Evolutionary conservation across 169 alveolate genomes (phyloP).

Genomic region (Cryptosporidium meleagridis): DNA sequence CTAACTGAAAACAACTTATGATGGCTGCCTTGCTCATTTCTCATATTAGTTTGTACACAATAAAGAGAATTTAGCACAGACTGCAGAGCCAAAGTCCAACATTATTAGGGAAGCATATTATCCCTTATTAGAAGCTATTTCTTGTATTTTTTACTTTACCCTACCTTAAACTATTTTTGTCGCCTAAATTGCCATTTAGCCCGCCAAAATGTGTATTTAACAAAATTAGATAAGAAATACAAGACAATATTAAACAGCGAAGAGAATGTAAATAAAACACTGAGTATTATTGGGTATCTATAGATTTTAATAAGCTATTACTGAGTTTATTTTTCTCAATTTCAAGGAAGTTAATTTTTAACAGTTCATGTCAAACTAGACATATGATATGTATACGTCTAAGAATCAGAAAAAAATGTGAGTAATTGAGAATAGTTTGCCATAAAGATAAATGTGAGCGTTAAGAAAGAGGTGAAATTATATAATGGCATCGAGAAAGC

Average conservation of each 20-base stretch:
- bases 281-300: not conserved
- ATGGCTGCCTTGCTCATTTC: not conserved
- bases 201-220: constrained; percentile 19
- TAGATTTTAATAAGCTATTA: not conserved
- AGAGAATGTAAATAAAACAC: no score
- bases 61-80: not conserved
- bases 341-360: not conserved
- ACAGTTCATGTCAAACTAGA: constrained; percentile 33
- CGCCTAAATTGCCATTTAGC: not conserved
- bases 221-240: not conserved
- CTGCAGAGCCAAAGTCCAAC: not conserved
- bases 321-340: not conserved
- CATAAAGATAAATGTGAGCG: not conserved
- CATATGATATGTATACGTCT: constrained; percentile 61
- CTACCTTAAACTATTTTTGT: not conserved
- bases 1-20: constrained; percentile 38
- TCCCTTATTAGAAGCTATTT: not conserved
- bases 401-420: constrained; percentile 16
- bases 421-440: not conserved
- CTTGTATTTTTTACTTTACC: not conserved
- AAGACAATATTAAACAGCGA: not conserved
- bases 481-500: constrained; percentile 35
- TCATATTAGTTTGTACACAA: not conserved
- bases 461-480: not conserved
- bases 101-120: not conserved